Evolutionary conservation across 164 flowering plant genomes (phyloP).

Genomic region (Umbellularia californica): DNA sequence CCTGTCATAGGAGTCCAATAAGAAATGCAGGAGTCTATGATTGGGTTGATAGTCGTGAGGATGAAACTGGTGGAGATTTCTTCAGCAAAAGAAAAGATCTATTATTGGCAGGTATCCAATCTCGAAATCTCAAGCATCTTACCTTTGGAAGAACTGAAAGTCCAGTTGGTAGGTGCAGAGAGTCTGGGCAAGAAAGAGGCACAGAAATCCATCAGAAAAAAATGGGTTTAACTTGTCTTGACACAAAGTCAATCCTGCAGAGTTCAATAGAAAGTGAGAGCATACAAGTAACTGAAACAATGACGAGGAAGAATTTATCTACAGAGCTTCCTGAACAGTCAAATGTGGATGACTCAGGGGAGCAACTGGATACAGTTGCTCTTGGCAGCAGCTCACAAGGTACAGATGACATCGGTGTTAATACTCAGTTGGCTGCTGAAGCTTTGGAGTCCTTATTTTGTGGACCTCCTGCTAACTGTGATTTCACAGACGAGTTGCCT

Average conservation of each 20-base stretch:
- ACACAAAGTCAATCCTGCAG: conserved; percentile 30
- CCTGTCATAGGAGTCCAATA: conserved; percentile 21
- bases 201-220: conserved; percentile 19
- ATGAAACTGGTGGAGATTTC: conserved; percentile 91
- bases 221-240: conserved; percentile 34
- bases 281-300: conserved; percentile 12
- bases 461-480: conserved; percentile 25
- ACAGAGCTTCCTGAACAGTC: conserved; percentile 35
- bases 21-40: conserved; percentile 40
- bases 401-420: conserved; percentile 46
- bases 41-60: conserved; percentile 80
- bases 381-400: conserved; percentile 16
- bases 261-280: conserved; percentile 20
- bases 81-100: conserved; percentile 60
- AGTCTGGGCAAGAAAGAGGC: conserved; percentile 17
- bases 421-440: conserved; percentile 96
- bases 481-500: conserved; percentile 10
- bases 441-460: conserved; percentile 72
- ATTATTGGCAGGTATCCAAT: conserved; percentile 36
- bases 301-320: conserved; percentile 29
- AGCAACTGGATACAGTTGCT: conserved; percentile 18
- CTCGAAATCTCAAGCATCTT: conserved; percentile 20
- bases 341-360: conserved; percentile 17
- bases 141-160: conserved; percentile 13
- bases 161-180: conserved; percentile 10